Base-by-base conservation (phyloP, 768 basidiomycete genomes). In the Tylopilus rubrobrunneus region DNA sequence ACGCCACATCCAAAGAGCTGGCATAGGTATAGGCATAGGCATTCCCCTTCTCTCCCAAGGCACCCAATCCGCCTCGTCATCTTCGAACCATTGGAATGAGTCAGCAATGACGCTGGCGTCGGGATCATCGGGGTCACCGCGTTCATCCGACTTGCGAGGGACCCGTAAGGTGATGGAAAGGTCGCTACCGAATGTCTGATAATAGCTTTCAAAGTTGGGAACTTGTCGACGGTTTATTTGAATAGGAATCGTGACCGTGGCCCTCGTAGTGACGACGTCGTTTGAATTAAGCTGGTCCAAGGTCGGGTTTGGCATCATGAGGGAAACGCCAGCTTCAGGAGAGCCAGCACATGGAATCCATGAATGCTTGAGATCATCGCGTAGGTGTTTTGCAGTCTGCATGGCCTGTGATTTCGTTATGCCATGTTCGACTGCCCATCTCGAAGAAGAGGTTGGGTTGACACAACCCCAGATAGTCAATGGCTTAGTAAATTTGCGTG, bases 281-380 rank as follows among this genome's bases (percentile, higher is more conserved):
- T n/a, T n/a, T 12, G 46, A 21, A 21, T 45, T 31, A 21, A 56
- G 52, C 34, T 63, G 44, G 8, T 55, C 53, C 9, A 6, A 17
- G 4, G 56, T 47, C 6, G 52, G 44, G 39, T 46, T 36, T 5
- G 52, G 51, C 49, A 65, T 65, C 5, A 9, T 41, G 28, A 57
- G 12, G 17, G 31, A 15, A n/a, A 40, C 10, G 1, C 40, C n/a
- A n/a, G n/a, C n/a, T n/a, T n/a, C n/a, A n/a, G n/a, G n/a, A n/a
- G n/a, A n/a, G n/a, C n/a, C n/a, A n/a, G n/a, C n/a, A n/a, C n/a
- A n/a, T n/a, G n/a, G n/a, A n/a, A n/a, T n/a, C n/a, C n/a, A n/a
- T n/a, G n/a, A n/a, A n/a, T n/a, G n/a, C n/a, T n/a, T 10, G 33
- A 34, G 1, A 12, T 34, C 33, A 11, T 34, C 11, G 33, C 33